Evolutionary conservation across 179 eudicot species (phyloP), one percentile per base, ranked within the genome.

Genomic region (Amaranthus tricolor): DNA sequence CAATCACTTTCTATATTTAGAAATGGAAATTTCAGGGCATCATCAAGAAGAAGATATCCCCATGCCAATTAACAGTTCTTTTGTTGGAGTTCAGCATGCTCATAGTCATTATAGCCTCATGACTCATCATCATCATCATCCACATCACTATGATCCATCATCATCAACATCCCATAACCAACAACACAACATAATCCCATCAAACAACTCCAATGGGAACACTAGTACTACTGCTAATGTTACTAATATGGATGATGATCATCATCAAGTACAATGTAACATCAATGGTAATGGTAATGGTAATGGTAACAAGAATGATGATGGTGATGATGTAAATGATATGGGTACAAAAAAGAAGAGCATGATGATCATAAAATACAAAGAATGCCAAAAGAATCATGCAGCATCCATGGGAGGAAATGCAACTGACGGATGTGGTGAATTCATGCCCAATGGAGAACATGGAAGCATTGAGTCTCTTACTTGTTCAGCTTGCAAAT

Each of bases 381-480:
- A 72, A 62, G 96, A 90, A 43, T 90, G 96, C 73, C 79, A 83
- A 74, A 90, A 89, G 73, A 90, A 90, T 76, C 93, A 90, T 74
- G 96, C 96, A 63, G 96, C 91, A 0, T 14, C 86, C 54, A 87
- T 83, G 84, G 96, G 96, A 6, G 93, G 93, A 11, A 79, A 81
- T 71, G 88, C 93, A 7, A 86, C 85, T 5, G 96, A 90, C 49
- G 96, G 96, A 0, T 90, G 96, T 62, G 88, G 93, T 2, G 96
- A 90, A 80, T 90, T 90, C 82, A 87, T 90, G 96, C 96, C 93
- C 0, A 65, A 81, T 52, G 96, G 96, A 4, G 81, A 84, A 31
- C 88, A 89, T 14, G 96, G 92, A 63, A 82, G 84, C 19, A 55
- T 90, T 2, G 96, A 85, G 58, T 86, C 91, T 48, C 85, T 90